Base-by-base conservation (phyloP, 441 rosid genomes). In the Cnidoscolus chayamansa region DNA sequence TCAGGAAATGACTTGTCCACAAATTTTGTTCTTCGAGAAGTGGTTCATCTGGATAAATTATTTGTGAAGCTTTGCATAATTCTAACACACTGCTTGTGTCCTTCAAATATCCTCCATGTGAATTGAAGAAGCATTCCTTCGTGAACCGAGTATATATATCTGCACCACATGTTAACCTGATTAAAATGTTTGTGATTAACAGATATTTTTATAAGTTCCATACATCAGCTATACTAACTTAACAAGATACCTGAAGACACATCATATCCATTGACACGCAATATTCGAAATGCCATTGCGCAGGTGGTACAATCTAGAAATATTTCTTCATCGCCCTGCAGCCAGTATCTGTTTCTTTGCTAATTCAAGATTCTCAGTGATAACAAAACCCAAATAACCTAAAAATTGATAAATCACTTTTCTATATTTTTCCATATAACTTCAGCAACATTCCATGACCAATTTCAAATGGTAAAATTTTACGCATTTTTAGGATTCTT, bases 301-400 rank as follows among this genome's bases (percentile, higher is more conserved):
- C 84, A 82, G 59, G 87, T 76, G 10, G 78, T 68, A 49, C 72
- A 57, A 72, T 85, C 90, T 72, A 75, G 78, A 83, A 83, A 80
- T 79, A 91, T 84, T 78, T 87, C 91, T 77, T 88, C 94, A 67
- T 85, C 88, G 16, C 89, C 89, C 80, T 79, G 86, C 77, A 82
- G 75, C 97, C 97, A 92, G 77, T 74, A 85, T 77, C 97, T 94
- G 85, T 75, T 78, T 69, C 68, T 57, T 68, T 45, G 66, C 72
- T 61, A 80, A 79, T n/a, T 59, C 72, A 80, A 70, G 68, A 58
- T 71, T 72, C 70, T 51, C 51, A 67, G 31, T 19, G 37, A 51
- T 47, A 16, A 63, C 32, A 65, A 54, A 71, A 57, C 11, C 1
- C 13, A 7, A 55, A 37, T 43, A 16, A 43, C 1, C 35, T 12